Evolutionary conservation across 2,329 filamentous ascomycete genomes (phyloP).

Genomic region (Microascus cirrosus): DNA sequence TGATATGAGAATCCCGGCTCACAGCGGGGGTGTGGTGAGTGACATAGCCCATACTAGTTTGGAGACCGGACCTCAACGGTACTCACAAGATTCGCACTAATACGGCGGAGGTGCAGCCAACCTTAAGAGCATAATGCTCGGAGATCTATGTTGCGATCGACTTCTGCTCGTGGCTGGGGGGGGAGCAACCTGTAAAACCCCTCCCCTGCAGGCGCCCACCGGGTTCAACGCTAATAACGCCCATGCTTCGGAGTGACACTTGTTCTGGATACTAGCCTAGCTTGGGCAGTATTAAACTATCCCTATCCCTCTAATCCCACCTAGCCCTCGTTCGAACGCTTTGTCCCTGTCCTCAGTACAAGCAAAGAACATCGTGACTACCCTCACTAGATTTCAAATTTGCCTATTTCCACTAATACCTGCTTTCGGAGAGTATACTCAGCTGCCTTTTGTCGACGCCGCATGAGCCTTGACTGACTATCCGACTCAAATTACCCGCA

Average conservation of each 20-base stretch:
- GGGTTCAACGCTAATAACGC: neutral
- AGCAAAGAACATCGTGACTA: too few relatives aligned
- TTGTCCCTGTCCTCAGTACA: too few relatives aligned
- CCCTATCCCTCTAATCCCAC: neutral
- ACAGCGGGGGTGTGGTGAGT: neutral
- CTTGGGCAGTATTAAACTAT: neutral
- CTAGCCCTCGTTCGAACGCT: too few relatives aligned
- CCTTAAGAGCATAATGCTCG: neutral
- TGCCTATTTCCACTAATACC: neutral
- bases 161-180: neutral
- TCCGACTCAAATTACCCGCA: neutral
- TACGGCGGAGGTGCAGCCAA: neutral
- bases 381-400: neutral
- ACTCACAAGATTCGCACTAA: neutral
- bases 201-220: neutral
- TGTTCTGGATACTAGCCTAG: neutral
- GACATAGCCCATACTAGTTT: neutral
- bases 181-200: too few relatives aligned
- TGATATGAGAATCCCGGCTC: neutral
- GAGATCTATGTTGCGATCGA: neutral
- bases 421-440: neutral
- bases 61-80: neutral
- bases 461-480: neutral
- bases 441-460: neutral
- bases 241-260: neutral